Base-by-base conservation (phyloP, 306 rosid species). In the Begonia masoniana region DNA sequence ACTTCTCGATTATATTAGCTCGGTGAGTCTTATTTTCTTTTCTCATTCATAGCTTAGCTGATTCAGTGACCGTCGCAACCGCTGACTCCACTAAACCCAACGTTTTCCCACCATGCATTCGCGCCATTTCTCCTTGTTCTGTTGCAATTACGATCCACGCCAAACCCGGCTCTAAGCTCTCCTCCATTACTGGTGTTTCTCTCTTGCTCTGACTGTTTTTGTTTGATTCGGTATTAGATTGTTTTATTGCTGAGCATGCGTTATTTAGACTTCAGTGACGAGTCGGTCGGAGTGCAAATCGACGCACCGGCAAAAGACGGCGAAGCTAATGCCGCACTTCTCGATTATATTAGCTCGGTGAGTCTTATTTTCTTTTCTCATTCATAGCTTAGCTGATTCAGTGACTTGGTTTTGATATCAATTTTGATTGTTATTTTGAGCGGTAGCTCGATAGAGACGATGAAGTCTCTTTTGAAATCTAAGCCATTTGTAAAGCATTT, bases 281-380 rank as follows among this genome's bases (percentile, higher is more conserved):
- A 91, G 47, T 82, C 96, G 3, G 68, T 91, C 15, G 96, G 94
- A 15, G 94, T 91, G 23, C 94, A 85, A 70, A 91, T 85, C 43
- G 94, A 83, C 63, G 94, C 94, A 10, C 96, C 97, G 3, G 82
- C 96, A 0, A 91, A 81, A 64, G 97, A 91, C 63, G 94, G 95
- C 11, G 95, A 89, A 73, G 97, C 97, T 56, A 91, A 85, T 66
- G 92, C 91, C 10, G 96, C 94, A 13, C 96, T 91, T 51, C 78
- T 91, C 10, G 85, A 82, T 52, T 85, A 74, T 66, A 73, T 85
- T 2, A 73, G 85, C 67, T 76, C 88, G 11, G 96, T 85, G 61
- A 70, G 84, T 65, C 42, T 17, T 4, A 11, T 10, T 43, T 54
- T 39, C 11, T 13, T 43, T 9, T 15, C 3, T 14, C 13, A 16